Percentiles rank a stretch among this genome's conserved stretches.
Conservation (phyloP, 805 yeast species). For the Citeromyces matritensis region DNA sequence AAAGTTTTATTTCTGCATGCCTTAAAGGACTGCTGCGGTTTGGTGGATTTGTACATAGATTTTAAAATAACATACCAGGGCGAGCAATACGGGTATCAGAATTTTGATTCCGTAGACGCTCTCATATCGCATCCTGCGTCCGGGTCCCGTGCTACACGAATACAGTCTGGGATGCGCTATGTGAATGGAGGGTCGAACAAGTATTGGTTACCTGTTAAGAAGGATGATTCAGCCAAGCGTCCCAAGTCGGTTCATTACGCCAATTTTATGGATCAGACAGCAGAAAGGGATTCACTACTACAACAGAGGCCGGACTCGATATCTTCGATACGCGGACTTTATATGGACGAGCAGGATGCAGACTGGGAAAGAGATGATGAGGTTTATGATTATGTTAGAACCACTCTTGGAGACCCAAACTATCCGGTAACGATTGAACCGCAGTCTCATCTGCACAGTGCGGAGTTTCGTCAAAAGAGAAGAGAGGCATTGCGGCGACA, state of each 20-base stretch:
- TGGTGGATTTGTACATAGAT: slow-evolving; percentile 69
- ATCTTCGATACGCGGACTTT: slow-evolving; percentile 4
- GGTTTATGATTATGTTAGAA: slow-evolving; percentile 16
- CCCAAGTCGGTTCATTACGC: neutral
- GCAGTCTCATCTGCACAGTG: slow-evolving; percentile 1
- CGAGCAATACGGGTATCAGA: slow-evolving; percentile 61
- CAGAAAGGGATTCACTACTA: no score
- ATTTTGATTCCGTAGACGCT: slow-evolving; percentile 72
- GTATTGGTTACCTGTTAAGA: slow-evolving; percentile 50
- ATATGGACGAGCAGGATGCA: neutral
- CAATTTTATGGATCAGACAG: slow-evolving; percentile 3
- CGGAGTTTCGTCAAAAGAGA: neutral
- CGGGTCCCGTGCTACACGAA: slow-evolving; percentile 45
- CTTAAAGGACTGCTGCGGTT: slow-evolving; percentile 59
- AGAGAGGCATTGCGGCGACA: no score
- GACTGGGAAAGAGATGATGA: slow-evolving; percentile 18
- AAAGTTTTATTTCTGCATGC: slow-evolving; percentile 51
- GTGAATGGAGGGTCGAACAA: slow-evolving; percentile 63
- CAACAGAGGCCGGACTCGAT: slow-evolving; percentile 2
- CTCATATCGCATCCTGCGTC: slow-evolving; percentile 56
- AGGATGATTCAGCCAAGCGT: slow-evolving; percentile 1
- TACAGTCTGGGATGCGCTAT: slow-evolving; percentile 75
- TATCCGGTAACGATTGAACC: slow-evolving; percentile 18
- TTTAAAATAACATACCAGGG: slow-evolving; percentile 59
- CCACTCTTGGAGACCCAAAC: slow-evolving; percentile 21